Base-by-base conservation (phyloP, 768 basidiomycete genomes). In the Pulveroboletus sp. region DNA sequence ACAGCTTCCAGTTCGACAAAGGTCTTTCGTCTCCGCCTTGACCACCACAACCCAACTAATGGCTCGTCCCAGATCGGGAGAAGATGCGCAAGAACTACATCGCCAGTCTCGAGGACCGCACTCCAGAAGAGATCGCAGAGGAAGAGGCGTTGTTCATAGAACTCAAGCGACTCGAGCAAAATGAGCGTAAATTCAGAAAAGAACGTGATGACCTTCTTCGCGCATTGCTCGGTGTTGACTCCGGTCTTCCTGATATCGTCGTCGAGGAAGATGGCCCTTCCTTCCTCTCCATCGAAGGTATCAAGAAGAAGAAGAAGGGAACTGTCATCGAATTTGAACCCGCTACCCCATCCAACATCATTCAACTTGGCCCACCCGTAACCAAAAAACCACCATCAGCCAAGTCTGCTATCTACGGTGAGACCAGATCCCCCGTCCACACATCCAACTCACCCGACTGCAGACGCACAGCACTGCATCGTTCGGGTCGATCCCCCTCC, bases 121-220 rank as follows among this genome's bases (percentile, higher is more conserved):
- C 92, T 1, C 78, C 84, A 5, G 83, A 87, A 42, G 91, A 97
- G 70, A 85, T 95, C 37, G 86, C 85, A 16, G 94, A 99, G 65
- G 96, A 98, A 74, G 94, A 97, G 60, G 88, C 91, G 8, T 75
- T 99, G 4, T 97, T 89, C 69, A 72, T 97, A 54, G 93, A 97
- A 67, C 79, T 95, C 43, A 93, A 94, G 63, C 83, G 91, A n/a
- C 77, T 99, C 43, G 94, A 97, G 64, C 95, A 97, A 69, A 90
- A 78, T 51, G 93, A 96, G 64, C 79, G 86, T 27, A 78, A 78
- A 45, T 97, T 93, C 74, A 88, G 86, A 69, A 82, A 81, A 55
- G 93, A 96, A 17, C 76, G 93, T 16, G 92, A 96, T 49, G 89
- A 91, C 37, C 78, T 97, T 22, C 75, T 97, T 53, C 80, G 89